Base-by-base conservation (phyloP, 345 rosid species). In the Gossypium thurberi region DNA sequence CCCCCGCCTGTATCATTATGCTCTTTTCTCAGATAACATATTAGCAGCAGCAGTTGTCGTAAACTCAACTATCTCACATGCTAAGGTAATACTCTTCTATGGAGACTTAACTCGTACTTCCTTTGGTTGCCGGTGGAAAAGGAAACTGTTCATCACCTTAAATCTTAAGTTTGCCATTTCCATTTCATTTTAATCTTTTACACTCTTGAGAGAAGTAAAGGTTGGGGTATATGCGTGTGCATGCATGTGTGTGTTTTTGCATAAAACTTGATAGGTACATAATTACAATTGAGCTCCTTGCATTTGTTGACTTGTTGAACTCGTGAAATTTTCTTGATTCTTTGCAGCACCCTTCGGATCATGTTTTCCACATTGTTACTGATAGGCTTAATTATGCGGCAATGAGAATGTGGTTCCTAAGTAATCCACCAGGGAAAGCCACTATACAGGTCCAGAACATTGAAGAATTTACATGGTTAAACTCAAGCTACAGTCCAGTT, bases 341-440 rank as follows among this genome's bases (percentile, higher is more conserved):
- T 80, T 79, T 77, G 84, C 94, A 95, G 99, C 86, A 91, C 21
- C 90, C 99, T 47, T 81, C 88, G 42, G 85, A 88, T 76, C 98
- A 91, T 79, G 97, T 95, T 76, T 91, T 95, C 83, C 99, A 95
- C 84, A 74, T 92, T 55, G 98, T 95, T 70, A 92, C 97, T 2
- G 98, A 95, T 85, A 87, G 85, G 75, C 98, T 95, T 76, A 95
- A 95, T 75, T 92, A 91, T 81, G 98, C 94, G 8, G 97, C 98
- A 65, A 95, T 95, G 99, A 87, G 93, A 79, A 95, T 95, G 98
- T 95, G 99, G 99, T 92, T 95, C 87, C 81, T 95, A 58, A 82
- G 67, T 74, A 89, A 95, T 85, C 92, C 91, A 69, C 97, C 92
- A 0, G 90, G 91, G 53, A 85, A 82, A 76, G 98, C 96, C 65